Evolutionary conservation across 1,284 basidiomycete genomes (phyloP), one percentile per base, ranked within the genome.

Genomic region (Malassezia restricta): DNA sequence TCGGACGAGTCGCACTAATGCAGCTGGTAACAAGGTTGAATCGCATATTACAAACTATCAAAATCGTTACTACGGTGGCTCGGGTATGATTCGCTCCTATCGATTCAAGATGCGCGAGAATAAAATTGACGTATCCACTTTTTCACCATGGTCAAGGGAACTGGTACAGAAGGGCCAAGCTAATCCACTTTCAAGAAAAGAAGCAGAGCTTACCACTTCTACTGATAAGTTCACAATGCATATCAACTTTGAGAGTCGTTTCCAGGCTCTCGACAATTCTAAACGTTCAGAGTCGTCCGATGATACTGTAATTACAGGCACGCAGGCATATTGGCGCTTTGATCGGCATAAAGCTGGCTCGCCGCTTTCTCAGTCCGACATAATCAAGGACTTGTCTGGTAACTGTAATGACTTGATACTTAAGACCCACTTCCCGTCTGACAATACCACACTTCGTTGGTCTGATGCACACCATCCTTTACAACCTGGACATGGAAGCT

Each of bases 41-140:
- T 24, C 44, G 3, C 44, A 47, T 35, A 47, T 47, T 7, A 39
- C 44, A 6, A 47, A 47, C 44, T 47, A 47, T 35, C 44, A 47
- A 27, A 47, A 47, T 31, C 33, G 44, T 8, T 47, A 47, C 37
- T 47, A 47, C 38, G 44, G 44, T 39, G 44, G 44, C 30, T 17
- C 44, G 11, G 44, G 44, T 38, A 47, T 47, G 44, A 47, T 47
- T 15, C 44, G 44, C 15, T 9, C 33, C 20, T 47, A 47, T 15
- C 44, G 44, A 15, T 47, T 47, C 17, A 31, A 47, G 27, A 33
- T 47, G 44, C 27, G 38, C 3, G 32, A 47, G n/a, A 47, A 47
- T 27, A 47, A 29, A 3, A 39, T 47, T 30, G 44, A 47, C 3
- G 44, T 47, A 3, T 28, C 33, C 0, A 47, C 44, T 2, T 47